Conservation (phyloP, 148 eudicot species). For the Camellia sinensis region DNA sequence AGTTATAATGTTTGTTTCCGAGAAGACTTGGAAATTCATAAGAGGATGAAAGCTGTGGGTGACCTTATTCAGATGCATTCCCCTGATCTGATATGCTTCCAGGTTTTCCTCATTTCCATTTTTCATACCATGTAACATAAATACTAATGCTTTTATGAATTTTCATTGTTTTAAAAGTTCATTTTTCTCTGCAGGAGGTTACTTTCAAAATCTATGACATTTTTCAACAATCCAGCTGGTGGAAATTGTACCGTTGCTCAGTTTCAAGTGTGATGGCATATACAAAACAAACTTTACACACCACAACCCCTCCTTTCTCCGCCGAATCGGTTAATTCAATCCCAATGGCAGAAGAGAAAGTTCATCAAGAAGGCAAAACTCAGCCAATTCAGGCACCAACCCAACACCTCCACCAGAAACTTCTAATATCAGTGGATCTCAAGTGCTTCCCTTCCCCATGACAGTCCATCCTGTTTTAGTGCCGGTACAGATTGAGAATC, state of each 20-base stretch:
- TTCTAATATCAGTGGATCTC: too few species aligned
- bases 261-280: conserved; percentile 41
- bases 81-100: conserved; percentile 87
- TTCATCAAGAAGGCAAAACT: too few species aligned
- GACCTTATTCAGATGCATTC: conserved; percentile 76
- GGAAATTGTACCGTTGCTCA: conserved; percentile 76
- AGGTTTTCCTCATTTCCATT: conserved; percentile 46
- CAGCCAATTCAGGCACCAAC: too few species aligned
- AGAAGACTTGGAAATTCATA: conserved; percentile 74
- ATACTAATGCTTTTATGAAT: background rate
- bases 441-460: too few species aligned
- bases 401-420: too few species aligned
- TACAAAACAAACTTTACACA: too few species aligned
- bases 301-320: too few species aligned
- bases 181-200: conserved; percentile 61
- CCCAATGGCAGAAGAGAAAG: too few species aligned
- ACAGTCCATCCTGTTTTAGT: too few species aligned
- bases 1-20: conserved; percentile 91
- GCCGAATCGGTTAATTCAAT: too few species aligned
- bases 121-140: background rate
- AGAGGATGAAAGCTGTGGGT: conserved; percentile 84
- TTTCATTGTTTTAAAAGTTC: background rate
- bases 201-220: conserved; percentile 64
- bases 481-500: too few species aligned
- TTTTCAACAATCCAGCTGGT: conserved; percentile 67